phyloP scores from a whole-genome alignment of 139 green algal species.

The Zygnema circumcarinatum region DNA sequence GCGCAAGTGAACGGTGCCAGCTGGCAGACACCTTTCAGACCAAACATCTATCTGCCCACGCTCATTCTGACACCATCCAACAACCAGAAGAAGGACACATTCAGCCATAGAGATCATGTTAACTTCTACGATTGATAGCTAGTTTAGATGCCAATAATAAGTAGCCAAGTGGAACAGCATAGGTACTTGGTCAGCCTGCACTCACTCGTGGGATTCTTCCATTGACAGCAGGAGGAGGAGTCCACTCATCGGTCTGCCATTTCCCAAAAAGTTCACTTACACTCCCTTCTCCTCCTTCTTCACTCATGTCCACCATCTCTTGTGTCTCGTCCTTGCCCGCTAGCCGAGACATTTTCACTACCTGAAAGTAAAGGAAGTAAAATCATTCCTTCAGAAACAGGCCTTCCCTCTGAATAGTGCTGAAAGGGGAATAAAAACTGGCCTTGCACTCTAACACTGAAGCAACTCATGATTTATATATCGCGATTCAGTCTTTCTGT shows the following conservation, averaged over 20 bases:
- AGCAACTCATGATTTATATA: no score
- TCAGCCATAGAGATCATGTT: no score
- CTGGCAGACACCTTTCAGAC: conserved; percentile 40
- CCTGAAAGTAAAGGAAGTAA: no score
- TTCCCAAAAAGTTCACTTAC: conserved; percentile 50
- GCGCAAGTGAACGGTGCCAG: conserved; percentile 56
- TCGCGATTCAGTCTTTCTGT: no score
- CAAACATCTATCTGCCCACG: conserved; percentile 60
- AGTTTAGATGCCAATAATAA: no score
- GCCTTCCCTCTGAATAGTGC: no score
- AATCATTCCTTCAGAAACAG: no score
- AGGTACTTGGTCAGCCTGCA: no score
- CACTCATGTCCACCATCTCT: conserved; percentile 19
- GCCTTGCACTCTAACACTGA: no score
- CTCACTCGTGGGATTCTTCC: conserved; percentile 52
- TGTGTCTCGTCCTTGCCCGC: conserved; percentile 23
- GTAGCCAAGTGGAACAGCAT: no score
- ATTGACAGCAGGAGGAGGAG: conserved; percentile 29
- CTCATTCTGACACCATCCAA: no score
- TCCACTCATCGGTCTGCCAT: conserved; percentile 62
- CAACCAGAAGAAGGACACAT: conserved; percentile 1
- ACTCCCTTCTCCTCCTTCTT: conserved; percentile 30
- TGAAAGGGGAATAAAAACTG: no score
- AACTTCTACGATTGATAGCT: conserved; percentile 15
- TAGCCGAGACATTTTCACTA: conserved; percentile 37